Evolutionary conservation across 495 filamentous ascomycete species (phyloP).

Genomic region (Thermothielavioides terrestris): DNA sequence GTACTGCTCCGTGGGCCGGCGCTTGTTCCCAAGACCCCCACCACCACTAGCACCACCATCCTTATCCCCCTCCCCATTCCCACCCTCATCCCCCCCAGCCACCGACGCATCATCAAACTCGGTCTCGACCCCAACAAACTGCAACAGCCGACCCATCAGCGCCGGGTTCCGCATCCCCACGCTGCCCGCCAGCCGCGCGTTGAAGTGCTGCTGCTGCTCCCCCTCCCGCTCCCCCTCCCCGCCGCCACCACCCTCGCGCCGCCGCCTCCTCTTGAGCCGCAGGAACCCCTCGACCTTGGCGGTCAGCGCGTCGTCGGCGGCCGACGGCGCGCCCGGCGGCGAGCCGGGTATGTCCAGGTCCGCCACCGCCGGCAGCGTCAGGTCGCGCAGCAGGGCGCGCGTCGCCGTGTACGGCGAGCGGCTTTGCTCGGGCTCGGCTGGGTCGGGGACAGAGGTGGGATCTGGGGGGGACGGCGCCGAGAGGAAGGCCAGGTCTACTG

Average conservation of each 20-base stretch:
- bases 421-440: no score
- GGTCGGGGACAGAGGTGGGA: no score
- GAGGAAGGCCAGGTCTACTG: slow-evolving; percentile 20
- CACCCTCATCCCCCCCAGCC: slow-evolving; percentile 20
- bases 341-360: slow-evolving; percentile 78
- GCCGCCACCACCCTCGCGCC: neutral
- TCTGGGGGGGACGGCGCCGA: no score
- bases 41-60: neutral
- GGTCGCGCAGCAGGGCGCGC: slow-evolving; percentile 59
- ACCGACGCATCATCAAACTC: neutral
- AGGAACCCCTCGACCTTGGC: slow-evolving; percentile 80
- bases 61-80: neutral
- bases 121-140: slow-evolving; percentile 62
- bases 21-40: neutral
- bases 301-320: slow-evolving; percentile 42
- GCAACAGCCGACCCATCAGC: slow-evolving; percentile 67
- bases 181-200: slow-evolving; percentile 64
- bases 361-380: slow-evolving; percentile 76
- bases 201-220: slow-evolving; percentile 64
- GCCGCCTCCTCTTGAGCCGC: slow-evolving; percentile 62
- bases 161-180: slow-evolving; percentile 72
- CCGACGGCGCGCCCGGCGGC: slow-evolving; percentile 66
- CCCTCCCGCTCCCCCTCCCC: neutral
- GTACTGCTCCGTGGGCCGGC: slow-evolving; percentile 51
- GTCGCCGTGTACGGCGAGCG: slow-evolving; percentile 63